Evolutionary conservation across 83 land plant genomes (phyloP).

Genomic region (Thuja plicata): DNA sequence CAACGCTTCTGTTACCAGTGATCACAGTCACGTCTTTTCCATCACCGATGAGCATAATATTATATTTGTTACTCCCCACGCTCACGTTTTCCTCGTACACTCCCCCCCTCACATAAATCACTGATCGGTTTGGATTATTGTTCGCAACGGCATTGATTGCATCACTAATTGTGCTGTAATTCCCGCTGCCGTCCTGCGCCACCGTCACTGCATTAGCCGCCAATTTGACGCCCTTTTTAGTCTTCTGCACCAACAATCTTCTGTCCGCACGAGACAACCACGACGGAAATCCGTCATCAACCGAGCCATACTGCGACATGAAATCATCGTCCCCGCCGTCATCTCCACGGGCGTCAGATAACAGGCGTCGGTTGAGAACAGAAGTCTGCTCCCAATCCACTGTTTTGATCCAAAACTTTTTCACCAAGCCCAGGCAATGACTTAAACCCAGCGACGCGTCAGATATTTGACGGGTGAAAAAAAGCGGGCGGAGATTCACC

Average conservation of each 20-base stretch:
- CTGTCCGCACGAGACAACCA: conserved; percentile 28
- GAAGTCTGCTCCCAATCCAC: too few relatives aligned
- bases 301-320: background rate
- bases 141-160: conserved; percentile 49
- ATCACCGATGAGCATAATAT: conserved; percentile 58
- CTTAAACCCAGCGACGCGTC: background rate
- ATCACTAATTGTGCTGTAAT: conserved; percentile 47
- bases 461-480: background rate
- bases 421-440: background rate
- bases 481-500: background rate
- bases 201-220: conserved; percentile 35
- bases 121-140: conserved; percentile 22
- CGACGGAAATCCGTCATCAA: conserved; percentile 25
- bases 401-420: background rate
- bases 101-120: conserved; percentile 54
- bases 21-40: conserved; percentile 57
- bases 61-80: conserved; percentile 34
- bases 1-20: conserved; percentile 50
- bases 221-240: conserved; percentile 6
- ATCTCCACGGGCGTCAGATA: background rate
- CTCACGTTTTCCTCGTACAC: conserved; percentile 46
- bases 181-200: conserved; percentile 61
- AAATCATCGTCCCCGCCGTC: background rate
- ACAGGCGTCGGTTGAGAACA: background rate
- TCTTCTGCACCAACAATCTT: conserved; percentile 20